Percentiles rank a stretch among this genome's conserved stretches.
Conservation (phyloP, 768 basidiomycete species). For the Agrocybe praecox region DNA sequence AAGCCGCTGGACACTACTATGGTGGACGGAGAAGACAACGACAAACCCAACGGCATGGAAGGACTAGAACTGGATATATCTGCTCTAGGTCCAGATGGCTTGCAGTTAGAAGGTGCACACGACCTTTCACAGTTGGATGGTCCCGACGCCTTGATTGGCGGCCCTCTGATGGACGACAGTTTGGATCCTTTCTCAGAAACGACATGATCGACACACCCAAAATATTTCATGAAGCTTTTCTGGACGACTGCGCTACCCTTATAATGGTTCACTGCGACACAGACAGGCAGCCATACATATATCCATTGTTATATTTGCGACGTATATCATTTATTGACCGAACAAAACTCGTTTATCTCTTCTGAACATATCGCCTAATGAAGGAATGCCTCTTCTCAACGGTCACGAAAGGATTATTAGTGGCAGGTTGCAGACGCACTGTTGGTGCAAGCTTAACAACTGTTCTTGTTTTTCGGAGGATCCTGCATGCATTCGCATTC, state of each 20-base stretch:
- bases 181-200: constrained; percentile 59
- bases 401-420: background rate
- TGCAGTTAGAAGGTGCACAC: constrained; percentile 53
- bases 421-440: background rate
- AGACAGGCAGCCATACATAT: background rate
- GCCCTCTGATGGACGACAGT: constrained; percentile 58
- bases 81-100: constrained; percentile 64
- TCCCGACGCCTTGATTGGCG: constrained; percentile 58
- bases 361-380: background rate
- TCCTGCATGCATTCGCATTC: constrained; percentile 34
- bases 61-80: constrained; percentile 64
- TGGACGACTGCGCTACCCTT: background rate
- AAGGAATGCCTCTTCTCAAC: too few species aligned
- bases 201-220: constrained; percentile 1
- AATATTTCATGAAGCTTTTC: background rate
- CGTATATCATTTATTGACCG: background rate
- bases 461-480: constrained; percentile 34
- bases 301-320: background rate
- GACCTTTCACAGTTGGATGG: constrained; percentile 60
- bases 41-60: constrained; percentile 34
- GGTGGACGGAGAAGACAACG: constrained; percentile 39
- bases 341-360: too few species aligned
- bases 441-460: constrained; percentile 15
- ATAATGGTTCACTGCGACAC: too few species aligned
- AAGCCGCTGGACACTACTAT: constrained; percentile 54